Base-by-base conservation (phyloP, 2,329 filamentous ascomycete species). In the Verticillium isaacii region DNA sequence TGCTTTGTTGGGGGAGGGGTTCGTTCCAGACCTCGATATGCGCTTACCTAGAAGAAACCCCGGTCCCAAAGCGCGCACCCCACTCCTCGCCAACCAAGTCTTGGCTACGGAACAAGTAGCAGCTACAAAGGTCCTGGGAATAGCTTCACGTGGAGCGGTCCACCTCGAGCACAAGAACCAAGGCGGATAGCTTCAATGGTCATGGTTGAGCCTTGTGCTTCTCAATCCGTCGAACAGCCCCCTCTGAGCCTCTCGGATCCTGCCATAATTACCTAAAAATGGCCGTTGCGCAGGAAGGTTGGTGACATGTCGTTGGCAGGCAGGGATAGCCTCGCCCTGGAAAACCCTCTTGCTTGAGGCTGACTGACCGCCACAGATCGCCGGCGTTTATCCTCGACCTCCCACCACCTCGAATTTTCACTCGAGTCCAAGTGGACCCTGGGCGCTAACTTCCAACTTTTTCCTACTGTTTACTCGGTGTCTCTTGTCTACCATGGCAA, bases 361-460 rank as follows among this genome's bases (percentile, higher is more conserved):
- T 66, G 64, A 63, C 64, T 66, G 64, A 66, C 64, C 63, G 64
- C 64, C 56, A 63, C 41, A 56, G 63, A 65, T 66, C 63, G 60
- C 61, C 64, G 59, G 54, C 61, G 19, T 19, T 52, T 50, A 57
- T 57, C 39, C 41, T 59, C 45, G 25, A 52, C 45, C 45, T 23
- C 19, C 19, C 19, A 52, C 45, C 45, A 52, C 45, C 45, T 19
- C 19, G 11, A 23, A 9, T 23, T n/a, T 25, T 11, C 39, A 19
- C n/a, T 52, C 45, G 45, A 52, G 45, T 23, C n/a, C 45, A 11
- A 52, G 56, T 36, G 56, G 25, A 29, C 36, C 56, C 25, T 41
- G 25, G 5, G 19, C 57, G 57, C 57, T 58, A 58, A 58, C 57
- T 50, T 58, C 57, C 57, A 58, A 58, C 37, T 39, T 58, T 58